phyloP scores from a whole-genome alignment of 2,329 filamentous ascomycete species.

The Didymella glomerata region DNA sequence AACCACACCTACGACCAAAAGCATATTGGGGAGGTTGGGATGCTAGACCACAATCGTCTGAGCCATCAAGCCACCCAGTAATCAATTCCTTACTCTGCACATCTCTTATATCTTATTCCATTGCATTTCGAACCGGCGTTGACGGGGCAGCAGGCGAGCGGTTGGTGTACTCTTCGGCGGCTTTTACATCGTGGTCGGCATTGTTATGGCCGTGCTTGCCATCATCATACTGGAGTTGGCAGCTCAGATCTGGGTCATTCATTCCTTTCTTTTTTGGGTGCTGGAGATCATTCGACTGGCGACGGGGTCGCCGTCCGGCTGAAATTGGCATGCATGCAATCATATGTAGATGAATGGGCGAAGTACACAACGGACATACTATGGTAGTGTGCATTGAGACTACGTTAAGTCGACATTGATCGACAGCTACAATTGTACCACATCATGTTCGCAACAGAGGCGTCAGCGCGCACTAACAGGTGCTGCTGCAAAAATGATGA shows the following conservation, averaged over 20 bases:
- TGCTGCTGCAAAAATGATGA: background rate
- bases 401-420: background rate
- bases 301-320: background rate
- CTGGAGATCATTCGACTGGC: background rate
- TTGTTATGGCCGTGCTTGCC: conserved; percentile 5
- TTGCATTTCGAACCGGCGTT: conserved; percentile 26
- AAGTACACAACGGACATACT: conserved; percentile 4
- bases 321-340: conserved; percentile 1
- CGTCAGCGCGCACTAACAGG: background rate
- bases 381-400: conserved; percentile 6
- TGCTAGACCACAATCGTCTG: conserved; percentile 33
- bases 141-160: conserved; percentile 19
- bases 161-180: conserved; percentile 19
- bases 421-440: background rate
- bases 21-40: conserved; percentile 45
- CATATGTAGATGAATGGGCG: conserved; percentile 15
- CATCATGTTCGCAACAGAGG: background rate
- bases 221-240: conserved; percentile 13
- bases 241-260: conserved; percentile 10
- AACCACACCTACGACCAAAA: conserved; percentile 43
- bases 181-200: conserved; percentile 14
- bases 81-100: background rate
- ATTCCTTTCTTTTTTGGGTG: conserved; percentile 7
- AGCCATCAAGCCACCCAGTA: conserved; percentile 46
- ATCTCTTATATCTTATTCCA: conserved; percentile 1